These are phyloP conservation scores for Pichia sorboxylosa DNA, from an alignment of 1,139 yeast species.

Conservation along the genomic window DNA sequence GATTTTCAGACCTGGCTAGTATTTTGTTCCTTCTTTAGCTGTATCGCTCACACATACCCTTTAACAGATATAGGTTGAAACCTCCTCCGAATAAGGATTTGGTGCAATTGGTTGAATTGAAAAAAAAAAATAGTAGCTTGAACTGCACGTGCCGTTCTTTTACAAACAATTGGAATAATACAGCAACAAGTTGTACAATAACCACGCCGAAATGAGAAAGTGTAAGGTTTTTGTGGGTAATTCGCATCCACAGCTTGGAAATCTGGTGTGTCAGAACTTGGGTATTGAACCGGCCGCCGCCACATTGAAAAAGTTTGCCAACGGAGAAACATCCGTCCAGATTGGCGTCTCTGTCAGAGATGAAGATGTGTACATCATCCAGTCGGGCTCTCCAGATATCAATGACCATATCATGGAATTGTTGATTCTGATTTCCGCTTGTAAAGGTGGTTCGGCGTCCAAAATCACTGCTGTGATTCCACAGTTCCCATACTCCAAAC, in stretches of 20 bases:
- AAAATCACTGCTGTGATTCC: constrained; percentile 96
- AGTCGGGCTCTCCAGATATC: constrained; percentile 79
- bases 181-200: too few relatives aligned
- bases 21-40: too few relatives aligned
- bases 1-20: too few relatives aligned
- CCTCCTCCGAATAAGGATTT: too few relatives aligned
- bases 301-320: constrained; percentile 79
- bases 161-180: too few relatives aligned
- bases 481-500: constrained; percentile 94
- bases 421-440: constrained; percentile 83
- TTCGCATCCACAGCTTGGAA: constrained; percentile 90
- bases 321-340: constrained; percentile 95
- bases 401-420: constrained; percentile 97
- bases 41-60: too few relatives aligned
- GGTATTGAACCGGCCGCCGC: constrained; percentile 97
- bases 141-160: too few relatives aligned
- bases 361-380: constrained; percentile 92
- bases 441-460: constrained; percentile 94
- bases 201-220: constrained; percentile 83
- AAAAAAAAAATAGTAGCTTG: too few relatives aligned
- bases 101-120: too few relatives aligned
- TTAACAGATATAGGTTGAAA: too few relatives aligned
- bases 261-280: constrained; percentile 75
- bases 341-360: constrained; percentile 92
- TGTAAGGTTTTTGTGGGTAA: constrained; percentile 94